phyloP scores from a whole-genome alignment of 306 rosid genomes.

The Vicia sativa region DNA sequence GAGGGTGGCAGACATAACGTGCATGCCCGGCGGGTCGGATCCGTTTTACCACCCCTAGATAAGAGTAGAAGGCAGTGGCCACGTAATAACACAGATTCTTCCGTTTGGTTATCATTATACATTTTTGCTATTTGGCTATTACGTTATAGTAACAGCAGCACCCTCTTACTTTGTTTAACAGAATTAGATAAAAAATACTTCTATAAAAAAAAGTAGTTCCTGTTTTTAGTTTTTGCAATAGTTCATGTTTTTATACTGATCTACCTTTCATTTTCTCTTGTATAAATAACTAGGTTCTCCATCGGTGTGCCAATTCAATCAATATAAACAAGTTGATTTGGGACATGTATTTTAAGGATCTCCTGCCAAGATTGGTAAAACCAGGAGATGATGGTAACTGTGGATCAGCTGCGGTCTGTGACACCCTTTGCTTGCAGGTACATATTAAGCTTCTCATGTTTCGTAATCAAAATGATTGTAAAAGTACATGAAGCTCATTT shows the following conservation, averaged over 20 bases:
- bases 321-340: slow-evolving; percentile 55
- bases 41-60: too few species aligned
- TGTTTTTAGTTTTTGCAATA: too few species aligned
- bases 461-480: too few species aligned
- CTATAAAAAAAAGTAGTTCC: not conserved
- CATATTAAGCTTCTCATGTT: slow-evolving; percentile 7
- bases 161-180: slow-evolving; percentile 4
- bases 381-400: slow-evolving; percentile 53
- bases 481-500: not conserved
- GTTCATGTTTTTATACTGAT: not conserved
- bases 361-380: slow-evolving; percentile 61
- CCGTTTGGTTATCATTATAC: not conserved
- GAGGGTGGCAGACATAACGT: too few species aligned
- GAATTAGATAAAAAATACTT: not conserved
- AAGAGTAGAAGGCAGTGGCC: not conserved
- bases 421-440: slow-evolving; percentile 68
- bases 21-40: too few species aligned
- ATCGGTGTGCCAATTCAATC: slow-evolving; percentile 52
- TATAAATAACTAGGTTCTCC: slow-evolving; percentile 56
- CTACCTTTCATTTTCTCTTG: slow-evolving; percentile 16
- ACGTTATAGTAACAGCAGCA: not conserved
- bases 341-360: slow-evolving; percentile 54
- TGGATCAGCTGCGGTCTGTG: slow-evolving; percentile 65
- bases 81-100: slow-evolving; percentile 11
- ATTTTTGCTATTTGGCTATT: slow-evolving; percentile 26